Evolutionary conservation across 1,284 basidiomycete species (phyloP).

Genomic region (Entoloma clypeatum): DNA sequence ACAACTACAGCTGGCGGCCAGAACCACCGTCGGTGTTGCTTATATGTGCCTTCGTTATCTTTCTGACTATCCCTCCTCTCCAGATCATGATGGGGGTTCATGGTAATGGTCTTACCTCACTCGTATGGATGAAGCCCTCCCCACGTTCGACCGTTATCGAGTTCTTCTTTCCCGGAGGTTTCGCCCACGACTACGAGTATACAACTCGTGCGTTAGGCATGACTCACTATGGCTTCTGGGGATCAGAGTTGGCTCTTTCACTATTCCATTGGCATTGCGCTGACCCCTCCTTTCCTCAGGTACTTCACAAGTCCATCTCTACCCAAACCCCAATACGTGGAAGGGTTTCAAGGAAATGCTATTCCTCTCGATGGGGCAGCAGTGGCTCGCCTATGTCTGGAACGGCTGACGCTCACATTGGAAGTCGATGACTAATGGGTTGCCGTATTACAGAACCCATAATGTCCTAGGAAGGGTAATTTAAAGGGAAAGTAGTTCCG

Average conservation of each 20-base stretch:
- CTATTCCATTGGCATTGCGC: neutral
- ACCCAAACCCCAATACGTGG: slow-evolving; percentile 44
- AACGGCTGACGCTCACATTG: slow-evolving; percentile 38
- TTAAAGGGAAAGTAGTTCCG: too few relatives aligned
- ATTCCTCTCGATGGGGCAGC: slow-evolving; percentile 51
- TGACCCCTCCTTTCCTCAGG: slow-evolving; percentile 25
- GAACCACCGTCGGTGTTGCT: slow-evolving; percentile 65
- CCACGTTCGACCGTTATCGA: slow-evolving; percentile 80
- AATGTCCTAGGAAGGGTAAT: too few relatives aligned
- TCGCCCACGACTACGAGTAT: slow-evolving; percentile 84
- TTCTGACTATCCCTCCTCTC: slow-evolving; percentile 2
- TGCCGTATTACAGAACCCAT: too few relatives aligned
- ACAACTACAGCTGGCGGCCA: slow-evolving; percentile 72
- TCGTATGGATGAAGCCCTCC: slow-evolving; percentile 83
- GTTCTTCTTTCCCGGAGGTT: slow-evolving; percentile 83
- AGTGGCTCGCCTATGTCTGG: slow-evolving; percentile 44
- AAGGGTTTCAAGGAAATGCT: slow-evolving; percentile 52
- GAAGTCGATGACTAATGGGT: slow-evolving; percentile 47
- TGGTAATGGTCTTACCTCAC: slow-evolving; percentile 79
- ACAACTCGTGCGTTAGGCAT: slow-evolving; percentile 79
- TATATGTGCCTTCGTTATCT: neutral
- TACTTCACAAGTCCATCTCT: slow-evolving; percentile 48
- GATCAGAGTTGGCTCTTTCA: slow-evolving; percentile 32
- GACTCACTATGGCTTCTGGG: slow-evolving; percentile 84
- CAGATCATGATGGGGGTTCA: slow-evolving; percentile 88